Evolutionary conservation across 1,284 basidiomycete species (phyloP).

Genomic region (Tausonia pullulans): DNA sequence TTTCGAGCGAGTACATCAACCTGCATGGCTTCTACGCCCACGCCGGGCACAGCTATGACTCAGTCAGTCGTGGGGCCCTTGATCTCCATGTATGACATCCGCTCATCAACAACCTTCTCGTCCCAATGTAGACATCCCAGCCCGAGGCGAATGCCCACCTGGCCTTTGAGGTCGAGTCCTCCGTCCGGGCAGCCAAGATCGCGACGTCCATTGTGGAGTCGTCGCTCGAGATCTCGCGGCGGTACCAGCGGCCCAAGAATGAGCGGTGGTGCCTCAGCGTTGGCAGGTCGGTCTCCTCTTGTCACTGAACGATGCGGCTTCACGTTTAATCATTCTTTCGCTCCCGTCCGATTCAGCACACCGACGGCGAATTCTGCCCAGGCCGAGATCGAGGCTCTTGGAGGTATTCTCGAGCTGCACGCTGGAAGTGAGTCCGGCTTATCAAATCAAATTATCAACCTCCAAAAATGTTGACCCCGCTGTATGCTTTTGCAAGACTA

Average conservation of each 20-base stretch:
- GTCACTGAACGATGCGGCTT: too few relatives aligned
- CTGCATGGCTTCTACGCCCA: slow-evolving; percentile 78
- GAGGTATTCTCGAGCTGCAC: slow-evolving; percentile 58
- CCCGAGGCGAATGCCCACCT: slow-evolving; percentile 52
- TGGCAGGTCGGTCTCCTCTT: slow-evolving; percentile 32
- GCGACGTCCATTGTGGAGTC: slow-evolving; percentile 31
- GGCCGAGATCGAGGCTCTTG: slow-evolving; percentile 31
- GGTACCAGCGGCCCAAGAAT: slow-evolving; percentile 25
- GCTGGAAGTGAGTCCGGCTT: slow-evolving; percentile 31
- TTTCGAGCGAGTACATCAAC: slow-evolving; percentile 45
- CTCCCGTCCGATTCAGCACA: slow-evolving; percentile 41
- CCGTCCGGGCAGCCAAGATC: slow-evolving; percentile 52
- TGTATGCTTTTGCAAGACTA: slow-evolving; percentile 46
- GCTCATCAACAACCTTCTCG: too few relatives aligned
- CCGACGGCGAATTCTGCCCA: slow-evolving; percentile 68
- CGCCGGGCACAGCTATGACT: slow-evolving; percentile 39
- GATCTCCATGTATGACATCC: too few relatives aligned
- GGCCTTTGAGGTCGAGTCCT: slow-evolving; percentile 57
- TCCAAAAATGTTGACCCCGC: too few relatives aligned
- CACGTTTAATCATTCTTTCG: too few relatives aligned
- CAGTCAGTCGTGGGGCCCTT: neutral
- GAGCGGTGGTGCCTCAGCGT: slow-evolving; percentile 59
- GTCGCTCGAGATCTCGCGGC: neutral
- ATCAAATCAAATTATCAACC: too few relatives aligned
- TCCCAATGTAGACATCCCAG: slow-evolving; percentile 39